Conservation (phyloP, 768 basidiomycete species). For the Podaxis sp. region DNA sequence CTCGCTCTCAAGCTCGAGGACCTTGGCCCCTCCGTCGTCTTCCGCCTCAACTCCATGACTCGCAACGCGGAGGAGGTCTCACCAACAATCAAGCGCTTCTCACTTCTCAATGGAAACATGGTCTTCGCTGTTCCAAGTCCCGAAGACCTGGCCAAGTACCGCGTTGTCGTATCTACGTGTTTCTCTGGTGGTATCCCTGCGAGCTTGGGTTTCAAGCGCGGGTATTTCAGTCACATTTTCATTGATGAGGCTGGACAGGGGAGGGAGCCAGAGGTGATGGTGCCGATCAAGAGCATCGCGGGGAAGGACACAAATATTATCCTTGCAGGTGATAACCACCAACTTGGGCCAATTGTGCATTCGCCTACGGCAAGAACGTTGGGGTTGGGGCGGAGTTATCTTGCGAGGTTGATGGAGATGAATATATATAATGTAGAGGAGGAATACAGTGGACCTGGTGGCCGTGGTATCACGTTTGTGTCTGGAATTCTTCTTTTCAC, state of each 20-base stretch:
- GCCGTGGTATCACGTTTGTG: conserved; percentile 37
- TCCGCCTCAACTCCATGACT: conserved; percentile 54
- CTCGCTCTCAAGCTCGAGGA: conserved; percentile 43
- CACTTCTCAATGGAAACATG: conserved; percentile 36
- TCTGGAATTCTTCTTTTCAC: not conserved
- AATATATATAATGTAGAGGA: conserved; percentile 35
- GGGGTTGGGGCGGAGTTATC: conserved; percentile 51
- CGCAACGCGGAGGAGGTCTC: conserved; percentile 40
- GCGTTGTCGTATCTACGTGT: conserved; percentile 60
- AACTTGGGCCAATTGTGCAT: conserved; percentile 59
- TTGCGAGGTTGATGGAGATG: conserved; percentile 48
- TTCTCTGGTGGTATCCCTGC: conserved; percentile 50
- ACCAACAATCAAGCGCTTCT: conserved; percentile 35
- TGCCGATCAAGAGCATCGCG: conserved; percentile 52
- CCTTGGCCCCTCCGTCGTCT: conserved; percentile 38
- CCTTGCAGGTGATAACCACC: conserved; percentile 61
- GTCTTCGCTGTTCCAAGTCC: conserved; percentile 47
- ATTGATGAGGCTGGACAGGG: conserved; percentile 69
- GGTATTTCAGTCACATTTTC: conserved; percentile 62
- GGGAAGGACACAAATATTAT: conserved; percentile 48
- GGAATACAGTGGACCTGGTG: conserved; percentile 16
- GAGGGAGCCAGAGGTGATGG: conserved; percentile 58
- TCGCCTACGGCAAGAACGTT: conserved; percentile 45
- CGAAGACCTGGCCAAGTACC: conserved; percentile 38
- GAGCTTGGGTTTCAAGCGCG: conserved; percentile 46